Evolutionary conservation across 2,329 filamentous ascomycete species (phyloP).

Genomic region (Fusarium pseudoanthophilum): DNA sequence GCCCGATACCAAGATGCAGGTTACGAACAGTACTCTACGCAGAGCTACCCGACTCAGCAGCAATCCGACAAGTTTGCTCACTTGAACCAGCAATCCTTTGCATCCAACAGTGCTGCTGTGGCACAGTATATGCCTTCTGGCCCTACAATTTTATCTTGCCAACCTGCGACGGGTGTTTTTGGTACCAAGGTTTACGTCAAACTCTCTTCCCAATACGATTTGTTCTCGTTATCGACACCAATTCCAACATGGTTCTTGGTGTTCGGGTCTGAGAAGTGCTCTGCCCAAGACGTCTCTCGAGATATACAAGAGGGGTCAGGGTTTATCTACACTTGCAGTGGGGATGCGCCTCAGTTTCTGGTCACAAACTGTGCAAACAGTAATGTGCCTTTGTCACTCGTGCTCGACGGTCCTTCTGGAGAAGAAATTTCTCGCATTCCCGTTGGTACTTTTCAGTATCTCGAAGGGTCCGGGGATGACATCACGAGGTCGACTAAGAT

Average conservation of each 20-base stretch:
- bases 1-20: slow-evolving; percentile 68
- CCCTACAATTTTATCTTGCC: slow-evolving; percentile 74
- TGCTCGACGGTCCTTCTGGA: slow-evolving; percentile 63
- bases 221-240: slow-evolving; percentile 67
- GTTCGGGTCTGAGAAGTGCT: slow-evolving; percentile 81
- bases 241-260: slow-evolving; percentile 71
- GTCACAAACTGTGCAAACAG: slow-evolving; percentile 61
- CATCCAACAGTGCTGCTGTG: slow-evolving; percentile 70
- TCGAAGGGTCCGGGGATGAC: slow-evolving; percentile 61
- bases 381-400: slow-evolving; percentile 66
- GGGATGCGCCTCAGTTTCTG: slow-evolving; percentile 73
- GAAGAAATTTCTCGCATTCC: slow-evolving; percentile 63
- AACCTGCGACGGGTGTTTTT: slow-evolving; percentile 73
- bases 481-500: slow-evolving; percentile 54
- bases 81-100: slow-evolving; percentile 66
- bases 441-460: slow-evolving; percentile 60
- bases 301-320: slow-evolving; percentile 66
- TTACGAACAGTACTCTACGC: slow-evolving; percentile 64
- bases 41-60: slow-evolving; percentile 59
- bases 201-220: slow-evolving; percentile 79
- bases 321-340: slow-evolving; percentile 77
- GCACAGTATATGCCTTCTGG: slow-evolving; percentile 72
- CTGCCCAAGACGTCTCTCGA: slow-evolving; percentile 69
- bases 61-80: slow-evolving; percentile 63
- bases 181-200: slow-evolving; percentile 79